A percentile compares a stretch with the other conserved stretches of the same genome.
Conservation (phyloP, 139 green algal species). For the Chlorokybus atmophyticus region DNA sequence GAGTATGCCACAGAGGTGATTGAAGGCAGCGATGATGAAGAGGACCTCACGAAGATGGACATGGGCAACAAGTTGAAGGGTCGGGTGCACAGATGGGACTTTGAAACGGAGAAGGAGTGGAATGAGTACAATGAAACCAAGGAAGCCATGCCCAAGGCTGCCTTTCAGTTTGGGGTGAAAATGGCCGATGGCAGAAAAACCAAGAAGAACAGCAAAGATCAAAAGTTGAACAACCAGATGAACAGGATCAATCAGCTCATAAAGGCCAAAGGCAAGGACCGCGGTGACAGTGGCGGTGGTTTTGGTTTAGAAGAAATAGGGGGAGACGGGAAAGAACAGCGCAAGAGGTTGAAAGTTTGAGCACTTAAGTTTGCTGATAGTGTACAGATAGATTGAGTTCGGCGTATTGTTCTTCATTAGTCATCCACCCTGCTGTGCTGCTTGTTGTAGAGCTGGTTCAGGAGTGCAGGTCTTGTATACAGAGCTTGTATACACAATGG, state of each 20-base stretch:
- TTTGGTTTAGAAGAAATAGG: no score
- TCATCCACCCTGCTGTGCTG: no score
- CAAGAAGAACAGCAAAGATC: conserved; percentile 33
- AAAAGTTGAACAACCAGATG: conserved; percentile 57
- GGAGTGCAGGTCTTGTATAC: no score
- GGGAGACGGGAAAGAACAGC: no score
- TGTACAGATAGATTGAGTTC: no score
- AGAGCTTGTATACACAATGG: no score
- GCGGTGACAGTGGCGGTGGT: conserved; percentile 8
- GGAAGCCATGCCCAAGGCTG: conserved; percentile 49
- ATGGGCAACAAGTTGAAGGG: conserved; percentile 42
- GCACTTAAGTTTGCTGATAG: no score
- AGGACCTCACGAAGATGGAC: conserved; percentile 40
- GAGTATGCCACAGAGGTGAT: conserved; percentile 17
- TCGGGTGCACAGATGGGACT: conserved; percentile 41
- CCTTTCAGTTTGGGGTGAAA: conserved; percentile 68
- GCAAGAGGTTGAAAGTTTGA: no score
- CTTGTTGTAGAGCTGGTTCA: no score
- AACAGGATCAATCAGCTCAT: conserved; percentile 52
- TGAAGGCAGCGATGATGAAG: conserved; percentile 26
- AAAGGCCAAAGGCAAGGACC: conserved; percentile 45
- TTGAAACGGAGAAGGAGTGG: conserved; percentile 63
- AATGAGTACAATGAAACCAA: conserved; percentile 43
- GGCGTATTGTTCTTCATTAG: no score
- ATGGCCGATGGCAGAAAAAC: conserved; percentile 44